phyloP scores from a whole-genome alignment of 108 stramenopile genomes.

The Pseudonitzschia delicatissima region DNA sequence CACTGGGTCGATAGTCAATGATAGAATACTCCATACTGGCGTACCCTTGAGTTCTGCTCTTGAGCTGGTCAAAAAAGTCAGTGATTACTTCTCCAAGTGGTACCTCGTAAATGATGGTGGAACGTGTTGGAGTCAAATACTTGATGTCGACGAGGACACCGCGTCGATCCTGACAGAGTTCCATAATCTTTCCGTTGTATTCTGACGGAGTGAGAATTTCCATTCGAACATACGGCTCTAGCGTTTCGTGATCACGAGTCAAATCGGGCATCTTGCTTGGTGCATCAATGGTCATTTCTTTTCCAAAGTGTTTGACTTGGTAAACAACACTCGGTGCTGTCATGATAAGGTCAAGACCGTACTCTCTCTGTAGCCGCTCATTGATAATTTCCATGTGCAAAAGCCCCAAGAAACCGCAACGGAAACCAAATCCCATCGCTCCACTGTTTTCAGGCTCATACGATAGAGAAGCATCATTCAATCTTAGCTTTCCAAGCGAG shows the following conservation, averaged over 20 bases:
- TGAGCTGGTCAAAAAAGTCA: slow-evolving; percentile 97
- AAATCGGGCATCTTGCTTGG: slow-evolving; percentile 95
- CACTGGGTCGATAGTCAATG: slow-evolving; percentile 84
- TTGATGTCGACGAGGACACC: slow-evolving; percentile 88
- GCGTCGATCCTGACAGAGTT: slow-evolving; percentile 87
- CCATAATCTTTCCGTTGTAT: slow-evolving; percentile 86
- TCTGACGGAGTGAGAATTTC: slow-evolving; percentile 83
- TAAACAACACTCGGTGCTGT: slow-evolving; percentile 98
- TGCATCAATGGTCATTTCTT: slow-evolving; percentile 74
- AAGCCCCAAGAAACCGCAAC: slow-evolving; percentile 96
- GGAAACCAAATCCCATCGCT: slow-evolving; percentile 92
- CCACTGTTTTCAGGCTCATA: slow-evolving; percentile 87
- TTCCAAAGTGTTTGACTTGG: slow-evolving; percentile 58
- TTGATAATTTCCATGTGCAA: slow-evolving; percentile 99
- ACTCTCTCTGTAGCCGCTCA: slow-evolving; percentile 93
- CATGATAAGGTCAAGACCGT: slow-evolving; percentile 93
- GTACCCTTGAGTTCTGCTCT: slow-evolving; percentile 95
- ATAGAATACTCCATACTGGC: slow-evolving; percentile 97
- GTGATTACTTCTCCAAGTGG: slow-evolving; percentile 95
- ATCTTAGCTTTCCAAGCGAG: slow-evolving; percentile 86
- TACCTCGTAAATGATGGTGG: slow-evolving; percentile 86
- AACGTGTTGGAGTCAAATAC: slow-evolving; percentile 92
- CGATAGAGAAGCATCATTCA: slow-evolving; percentile 92
- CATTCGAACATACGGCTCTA: slow-evolving; percentile 92
- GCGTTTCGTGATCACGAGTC: slow-evolving; percentile 57